These are phyloP conservation scores for Curvularia eragrostidis DNA, from an alignment of 2,329 filamentous ascomycete genomes.

Conservation along the genomic window DNA sequence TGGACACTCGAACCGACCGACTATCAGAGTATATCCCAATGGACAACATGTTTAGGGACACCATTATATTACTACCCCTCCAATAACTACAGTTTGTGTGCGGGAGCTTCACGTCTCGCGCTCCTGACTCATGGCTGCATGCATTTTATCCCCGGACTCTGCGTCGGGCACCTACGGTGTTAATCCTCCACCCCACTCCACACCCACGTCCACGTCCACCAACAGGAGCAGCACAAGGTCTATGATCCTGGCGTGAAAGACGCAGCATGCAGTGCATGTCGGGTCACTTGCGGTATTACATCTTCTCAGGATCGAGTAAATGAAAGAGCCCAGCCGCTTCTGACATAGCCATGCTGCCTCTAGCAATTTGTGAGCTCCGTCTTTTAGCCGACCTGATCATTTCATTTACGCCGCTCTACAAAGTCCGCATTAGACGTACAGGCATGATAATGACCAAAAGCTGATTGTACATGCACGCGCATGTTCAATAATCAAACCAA, in stretches of 20 bases:
- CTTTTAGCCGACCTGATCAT: neutral
- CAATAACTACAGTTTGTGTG: neutral
- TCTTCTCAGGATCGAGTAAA: neutral
- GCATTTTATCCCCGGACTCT: conserved; percentile 5
- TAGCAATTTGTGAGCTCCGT: neutral
- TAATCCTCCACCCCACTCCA: neutral
- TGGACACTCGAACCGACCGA: neutral
- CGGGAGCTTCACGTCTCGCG: neutral
- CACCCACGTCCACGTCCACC: neutral
- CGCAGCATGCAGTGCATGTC: neutral
- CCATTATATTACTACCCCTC: neutral
- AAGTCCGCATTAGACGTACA: neutral
- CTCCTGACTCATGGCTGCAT: conserved; percentile 5
- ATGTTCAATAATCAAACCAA: neutral
- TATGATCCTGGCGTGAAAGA: neutral
- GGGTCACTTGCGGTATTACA: neutral
- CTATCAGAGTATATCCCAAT: neutral
- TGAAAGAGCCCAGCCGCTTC: neutral
- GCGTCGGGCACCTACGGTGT: conserved; percentile 3
- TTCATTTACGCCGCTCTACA: neutral
- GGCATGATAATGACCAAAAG: neutral
- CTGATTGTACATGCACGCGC: neutral
- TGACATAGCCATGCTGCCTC: neutral
- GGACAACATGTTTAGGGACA: neutral
- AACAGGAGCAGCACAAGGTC: neutral